Percentiles rank a stretch among this genome's conserved stretches.
These are phyloP conservation scores for Nakazawaea ishiwadae DNA, from an alignment of 805 yeast genomes.

Conservation along the genomic window DNA sequence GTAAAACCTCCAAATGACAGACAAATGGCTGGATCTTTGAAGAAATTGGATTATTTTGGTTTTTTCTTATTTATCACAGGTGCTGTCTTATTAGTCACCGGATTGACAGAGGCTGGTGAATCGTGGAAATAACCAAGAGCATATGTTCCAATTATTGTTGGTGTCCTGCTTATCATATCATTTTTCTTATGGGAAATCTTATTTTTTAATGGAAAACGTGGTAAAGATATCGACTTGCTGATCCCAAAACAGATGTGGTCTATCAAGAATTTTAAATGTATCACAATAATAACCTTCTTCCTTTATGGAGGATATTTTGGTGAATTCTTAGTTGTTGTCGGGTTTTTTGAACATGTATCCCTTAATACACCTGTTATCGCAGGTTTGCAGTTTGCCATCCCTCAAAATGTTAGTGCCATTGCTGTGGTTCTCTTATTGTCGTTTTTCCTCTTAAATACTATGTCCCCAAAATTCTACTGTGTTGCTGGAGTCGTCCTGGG, in stretches of 20 bases:
- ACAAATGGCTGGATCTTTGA: constrained; percentile 15
- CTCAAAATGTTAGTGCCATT: constrained; percentile 18
- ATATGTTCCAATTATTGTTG: constrained; percentile 36
- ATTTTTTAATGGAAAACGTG: background rate
- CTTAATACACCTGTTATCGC: constrained; percentile 7
- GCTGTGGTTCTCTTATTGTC: background rate
- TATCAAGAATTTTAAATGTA: constrained; percentile 20
- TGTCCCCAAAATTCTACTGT: background rate
- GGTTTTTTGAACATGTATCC: background rate
- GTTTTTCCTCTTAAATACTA: background rate
- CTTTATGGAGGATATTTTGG: background rate
- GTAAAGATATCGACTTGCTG: constrained; percentile 18
- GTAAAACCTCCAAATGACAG: constrained; percentile 12
- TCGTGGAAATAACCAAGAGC: constrained; percentile 36
- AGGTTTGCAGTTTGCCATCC: constrained; percentile 13
- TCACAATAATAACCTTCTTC: constrained; percentile 16
- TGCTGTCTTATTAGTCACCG: constrained; percentile 32
- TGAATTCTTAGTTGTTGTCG: background rate
- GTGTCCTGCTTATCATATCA: constrained; percentile 24
- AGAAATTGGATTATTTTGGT: constrained; percentile 32
- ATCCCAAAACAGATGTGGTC: constrained; percentile 24
- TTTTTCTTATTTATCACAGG: constrained; percentile 29
- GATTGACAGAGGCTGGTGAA: constrained; percentile 40
- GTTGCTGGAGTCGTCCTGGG: background rate
- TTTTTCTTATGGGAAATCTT: constrained; percentile 27